Evolutionary conservation across 2,329 filamentous ascomycete genomes (phyloP), one percentile per base, ranked within the genome.

Genomic region (Apiospora saccharicola): DNA sequence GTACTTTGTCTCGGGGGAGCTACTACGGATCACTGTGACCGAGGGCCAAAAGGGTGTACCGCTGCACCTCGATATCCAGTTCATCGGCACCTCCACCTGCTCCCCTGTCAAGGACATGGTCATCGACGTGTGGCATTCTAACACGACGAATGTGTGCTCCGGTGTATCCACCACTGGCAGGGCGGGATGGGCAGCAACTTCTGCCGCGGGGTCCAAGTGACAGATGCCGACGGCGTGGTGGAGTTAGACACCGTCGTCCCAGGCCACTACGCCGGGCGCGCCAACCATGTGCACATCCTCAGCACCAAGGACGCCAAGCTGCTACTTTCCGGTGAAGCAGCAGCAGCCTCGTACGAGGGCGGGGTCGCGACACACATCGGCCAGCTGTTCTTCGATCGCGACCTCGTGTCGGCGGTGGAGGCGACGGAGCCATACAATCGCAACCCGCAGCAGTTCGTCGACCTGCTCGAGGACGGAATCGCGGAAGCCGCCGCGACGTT

Each of bases 381-480:
- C n/a, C 90, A 93, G 79, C 77, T 90, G 68, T 92, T 90, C 84
- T 90, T 91, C 78, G 89, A 92, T 78, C 87, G 91, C 77, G 83
- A 84, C 73, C 85, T 92, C 8, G 85, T 90, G 75, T 76, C 76
- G 26, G 74, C n/a, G 14, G 47, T 69, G 44, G 68, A 69, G 47
- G 22, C n/a, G 24, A 19, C n/a, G 44, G 44, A 16, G 16, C 68
- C 68, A 12, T 69, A 69, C 46, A 16, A 19, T 22, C 34, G 47
- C 68, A 69, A 69, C 26, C 3, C 1, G 14, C 64, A 68, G 43
- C 64, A 68, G 22, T 53, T 67, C 16, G 44, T 67, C 24, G 47
- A 68, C 37, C 37, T 68, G 19, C 16, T 71, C 10, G 37, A 44
- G 10, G 64, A 68, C 7, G 47, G 47, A 12, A 53, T 57, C 37